Conservation (phyloP, 2,329 filamentous ascomycete genomes). For the Tolypocladium tundrense region DNA sequence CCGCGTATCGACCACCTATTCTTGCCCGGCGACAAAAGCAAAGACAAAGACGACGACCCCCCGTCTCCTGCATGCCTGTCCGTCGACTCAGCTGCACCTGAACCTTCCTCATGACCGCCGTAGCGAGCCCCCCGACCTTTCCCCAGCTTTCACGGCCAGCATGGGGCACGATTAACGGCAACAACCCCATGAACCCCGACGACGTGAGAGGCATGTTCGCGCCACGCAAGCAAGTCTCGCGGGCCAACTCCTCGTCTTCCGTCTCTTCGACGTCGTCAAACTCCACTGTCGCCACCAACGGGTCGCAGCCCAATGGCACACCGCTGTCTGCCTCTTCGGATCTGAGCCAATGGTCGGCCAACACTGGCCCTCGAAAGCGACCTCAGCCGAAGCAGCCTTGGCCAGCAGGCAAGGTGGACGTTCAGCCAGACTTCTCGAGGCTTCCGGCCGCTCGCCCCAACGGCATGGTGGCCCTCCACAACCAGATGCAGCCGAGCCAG, state of each 20-base stretch:
- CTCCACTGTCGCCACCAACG: slow-evolving; percentile 53
- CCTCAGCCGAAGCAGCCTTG: slow-evolving; percentile 40
- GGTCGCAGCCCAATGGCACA: slow-evolving; percentile 52
- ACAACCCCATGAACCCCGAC: slow-evolving; percentile 67
- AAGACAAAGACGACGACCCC: neutral
- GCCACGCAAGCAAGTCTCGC: slow-evolving; percentile 77
- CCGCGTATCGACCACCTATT: neutral
- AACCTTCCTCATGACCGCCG: slow-evolving; percentile 52
- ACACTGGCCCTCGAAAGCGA: slow-evolving; percentile 38
- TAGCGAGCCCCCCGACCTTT: slow-evolving; percentile 55
- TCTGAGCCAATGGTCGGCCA: slow-evolving; percentile 38
- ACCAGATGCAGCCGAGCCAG: slow-evolving; percentile 21
- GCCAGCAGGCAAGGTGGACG: slow-evolving; percentile 37
- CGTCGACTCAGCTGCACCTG: slow-evolving; percentile 10
- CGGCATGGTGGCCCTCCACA: slow-evolving; percentile 25
- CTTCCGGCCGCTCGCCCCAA: slow-evolving; percentile 31
- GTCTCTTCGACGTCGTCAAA: slow-evolving; percentile 56
- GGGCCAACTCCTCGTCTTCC: slow-evolving; percentile 86
- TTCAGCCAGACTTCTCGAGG: slow-evolving; percentile 36
- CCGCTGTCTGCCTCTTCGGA: slow-evolving; percentile 36
- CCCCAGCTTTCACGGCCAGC: slow-evolving; percentile 52
- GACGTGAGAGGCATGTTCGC: slow-evolving; percentile 81
- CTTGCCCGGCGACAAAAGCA: neutral
- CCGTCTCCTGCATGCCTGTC: neutral
- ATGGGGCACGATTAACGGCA: slow-evolving; percentile 52